Conservation (phyloP, 495 filamentous ascomycete species). For the Podospora appendiculata region DNA sequence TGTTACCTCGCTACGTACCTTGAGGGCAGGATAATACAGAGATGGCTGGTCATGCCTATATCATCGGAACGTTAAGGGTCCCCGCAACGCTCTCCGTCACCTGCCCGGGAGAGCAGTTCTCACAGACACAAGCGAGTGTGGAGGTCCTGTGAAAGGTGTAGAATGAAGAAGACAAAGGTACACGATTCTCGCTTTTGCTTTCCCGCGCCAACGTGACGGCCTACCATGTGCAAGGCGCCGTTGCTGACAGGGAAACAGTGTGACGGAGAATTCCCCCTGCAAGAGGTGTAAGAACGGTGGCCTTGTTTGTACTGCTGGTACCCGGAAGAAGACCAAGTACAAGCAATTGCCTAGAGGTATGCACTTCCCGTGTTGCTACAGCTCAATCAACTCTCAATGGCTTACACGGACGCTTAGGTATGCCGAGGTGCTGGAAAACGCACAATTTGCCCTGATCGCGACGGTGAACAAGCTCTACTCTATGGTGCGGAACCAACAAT, state of each 20-base stretch:
- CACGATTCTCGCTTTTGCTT: background rate
- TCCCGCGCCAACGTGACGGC: background rate
- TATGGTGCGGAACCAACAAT: slow-evolving; percentile 47
- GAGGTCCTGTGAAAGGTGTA: slow-evolving; percentile 64
- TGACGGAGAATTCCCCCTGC: slow-evolving; percentile 59
- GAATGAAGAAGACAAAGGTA: slow-evolving; percentile 68
- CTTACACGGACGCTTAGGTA: slow-evolving; percentile 32
- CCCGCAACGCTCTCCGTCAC: slow-evolving; percentile 8
- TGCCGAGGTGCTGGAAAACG: slow-evolving; percentile 51
- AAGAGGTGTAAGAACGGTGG: slow-evolving; percentile 59
- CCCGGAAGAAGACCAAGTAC: slow-evolving; percentile 51
- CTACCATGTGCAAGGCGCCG: slow-evolving; percentile 7
- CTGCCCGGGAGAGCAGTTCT: slow-evolving; percentile 17
- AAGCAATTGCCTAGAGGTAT: slow-evolving; percentile 48
- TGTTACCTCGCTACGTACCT: too few relatives aligned
- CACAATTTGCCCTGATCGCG: slow-evolving; percentile 47
- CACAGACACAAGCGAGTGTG: slow-evolving; percentile 56
- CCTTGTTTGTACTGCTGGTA: slow-evolving; percentile 48
- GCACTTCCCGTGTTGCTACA: background rate
- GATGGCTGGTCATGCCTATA: too few relatives aligned
- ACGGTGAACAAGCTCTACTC: slow-evolving; percentile 52
- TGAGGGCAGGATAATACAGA: too few relatives aligned
- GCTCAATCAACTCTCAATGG: background rate
- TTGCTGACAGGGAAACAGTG: slow-evolving; percentile 34
- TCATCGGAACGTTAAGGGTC: too few relatives aligned